A percentile compares a stretch with the other conserved stretches of the same genome.
Conservation (phyloP, 768 basidiomycete species). For the Boletellus ananiceps region DNA sequence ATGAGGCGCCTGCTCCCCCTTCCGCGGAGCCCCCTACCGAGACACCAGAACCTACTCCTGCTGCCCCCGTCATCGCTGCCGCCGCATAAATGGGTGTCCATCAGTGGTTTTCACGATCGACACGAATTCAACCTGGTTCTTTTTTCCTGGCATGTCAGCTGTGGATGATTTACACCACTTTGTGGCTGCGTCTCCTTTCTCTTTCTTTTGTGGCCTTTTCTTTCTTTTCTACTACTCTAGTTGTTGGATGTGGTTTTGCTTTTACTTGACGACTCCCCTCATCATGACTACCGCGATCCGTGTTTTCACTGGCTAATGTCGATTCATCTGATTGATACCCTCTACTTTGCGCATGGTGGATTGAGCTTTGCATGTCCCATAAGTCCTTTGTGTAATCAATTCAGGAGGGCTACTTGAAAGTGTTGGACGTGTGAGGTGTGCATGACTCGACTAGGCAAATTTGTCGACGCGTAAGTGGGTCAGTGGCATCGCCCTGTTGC, state of each 20-base stretch:
- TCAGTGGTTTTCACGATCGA: constrained; percentile 40
- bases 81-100: too few relatives aligned
- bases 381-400: constrained; percentile 32
- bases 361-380: constrained; percentile 30
- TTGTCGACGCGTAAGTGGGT: neutral
- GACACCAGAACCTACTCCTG: constrained; percentile 37
- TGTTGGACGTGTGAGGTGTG: too few relatives aligned
- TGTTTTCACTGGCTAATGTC: constrained; percentile 62
- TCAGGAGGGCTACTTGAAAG: constrained; percentile 12
- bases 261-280: constrained; percentile 53
- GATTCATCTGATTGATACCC: constrained; percentile 62
- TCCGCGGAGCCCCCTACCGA: constrained; percentile 35
- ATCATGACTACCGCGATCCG: constrained; percentile 62
- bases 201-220: constrained; percentile 32
- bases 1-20: constrained; percentile 32
- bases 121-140: constrained; percentile 36
- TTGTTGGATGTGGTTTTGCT: constrained; percentile 57
- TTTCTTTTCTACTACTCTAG: constrained; percentile 38
- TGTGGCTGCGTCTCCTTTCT: constrained; percentile 36
- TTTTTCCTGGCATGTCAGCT: constrained; percentile 34
- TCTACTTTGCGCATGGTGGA: constrained; percentile 28
- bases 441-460: constrained; percentile 23
- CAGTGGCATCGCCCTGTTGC: neutral
- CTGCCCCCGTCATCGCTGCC: constrained; percentile 67
- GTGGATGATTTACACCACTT: constrained; percentile 33